Conservation (phyloP, 345 rosid genomes). For the Euphorbia lathyris region DNA sequence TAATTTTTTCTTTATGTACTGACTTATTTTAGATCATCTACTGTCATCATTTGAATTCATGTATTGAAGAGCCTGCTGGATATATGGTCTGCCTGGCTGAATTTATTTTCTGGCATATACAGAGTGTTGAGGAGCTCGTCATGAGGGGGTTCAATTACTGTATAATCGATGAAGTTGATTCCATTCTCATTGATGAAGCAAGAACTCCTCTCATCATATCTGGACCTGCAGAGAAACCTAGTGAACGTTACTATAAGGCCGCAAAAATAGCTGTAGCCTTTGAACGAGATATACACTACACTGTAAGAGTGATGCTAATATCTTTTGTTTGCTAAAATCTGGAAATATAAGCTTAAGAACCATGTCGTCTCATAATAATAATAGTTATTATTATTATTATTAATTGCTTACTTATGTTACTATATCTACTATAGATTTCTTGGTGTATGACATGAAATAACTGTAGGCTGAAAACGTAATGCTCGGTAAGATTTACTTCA, state of each 20-base stretch:
- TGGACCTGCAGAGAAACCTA: constrained; percentile 95
- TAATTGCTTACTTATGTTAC: background rate
- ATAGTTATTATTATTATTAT: background rate
- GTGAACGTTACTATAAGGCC: constrained; percentile 89
- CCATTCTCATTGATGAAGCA: constrained; percentile 98
- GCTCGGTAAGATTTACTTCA: background rate
- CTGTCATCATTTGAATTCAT: constrained; percentile 5
- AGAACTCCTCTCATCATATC: constrained; percentile 96
- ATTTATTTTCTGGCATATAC: constrained; percentile 29
- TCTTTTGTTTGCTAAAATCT: background rate
- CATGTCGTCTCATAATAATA: background rate
- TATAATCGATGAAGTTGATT: constrained; percentile 95
- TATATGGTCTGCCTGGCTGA: constrained; percentile 24
- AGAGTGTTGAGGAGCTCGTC: constrained; percentile 96
- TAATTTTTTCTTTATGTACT: constrained; percentile 56
- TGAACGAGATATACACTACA: constrained; percentile 91
- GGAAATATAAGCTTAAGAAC: background rate
- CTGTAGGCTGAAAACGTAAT: background rate
- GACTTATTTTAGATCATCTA: constrained; percentile 14
- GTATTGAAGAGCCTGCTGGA: constrained; percentile 2
- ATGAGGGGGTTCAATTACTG: constrained; percentile 87
- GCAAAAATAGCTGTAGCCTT: constrained; percentile 86
- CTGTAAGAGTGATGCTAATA: constrained; percentile 42
- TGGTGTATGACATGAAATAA: background rate
- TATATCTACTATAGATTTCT: background rate